phyloP scores from a whole-genome alignment of 2,329 filamentous ascomycete species.

The Pyricularia grisea region DNA sequence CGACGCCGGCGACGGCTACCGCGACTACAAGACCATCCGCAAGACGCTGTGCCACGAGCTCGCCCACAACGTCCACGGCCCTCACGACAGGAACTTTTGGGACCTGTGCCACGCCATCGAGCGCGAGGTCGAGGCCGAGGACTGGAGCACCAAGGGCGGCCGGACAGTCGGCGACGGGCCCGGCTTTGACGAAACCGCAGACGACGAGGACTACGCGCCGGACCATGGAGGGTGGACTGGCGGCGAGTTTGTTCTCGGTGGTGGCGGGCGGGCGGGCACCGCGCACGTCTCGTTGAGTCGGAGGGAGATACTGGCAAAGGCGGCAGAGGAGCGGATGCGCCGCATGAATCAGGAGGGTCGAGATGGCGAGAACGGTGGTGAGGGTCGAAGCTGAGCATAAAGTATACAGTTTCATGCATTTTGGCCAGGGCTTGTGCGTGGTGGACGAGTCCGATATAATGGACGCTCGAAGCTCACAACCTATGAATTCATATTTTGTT shows the following conservation, averaged over 20 bases:
- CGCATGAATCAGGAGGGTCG: constrained; percentile 24
- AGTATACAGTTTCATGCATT: background rate
- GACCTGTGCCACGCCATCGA: constrained; percentile 80
- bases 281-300: constrained; percentile 40
- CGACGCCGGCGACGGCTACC: constrained; percentile 86
- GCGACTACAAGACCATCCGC: constrained; percentile 85
- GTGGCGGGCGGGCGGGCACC: constrained; percentile 24
- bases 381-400: background rate
- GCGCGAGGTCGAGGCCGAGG: constrained; percentile 68
- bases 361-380: constrained; percentile 7
- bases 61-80: constrained; percentile 79
- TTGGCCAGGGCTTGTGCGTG: background rate
- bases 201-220: constrained; percentile 43
- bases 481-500: background rate
- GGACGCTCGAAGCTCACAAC: background rate
- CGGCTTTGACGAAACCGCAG: constrained; percentile 39
- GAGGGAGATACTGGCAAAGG: constrained; percentile 65
- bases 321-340: constrained; percentile 58
- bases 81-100: constrained; percentile 87
- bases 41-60: constrained; percentile 93
- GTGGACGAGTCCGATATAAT: background rate
- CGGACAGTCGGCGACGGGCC: constrained; percentile 55
- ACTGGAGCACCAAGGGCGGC: constrained; percentile 69
- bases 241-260: constrained; percentile 64
- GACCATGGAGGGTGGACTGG: constrained; percentile 72